phyloP scores from a whole-genome alignment of 768 basidiomycete species.

The Fibroporia radiculosa region DNA sequence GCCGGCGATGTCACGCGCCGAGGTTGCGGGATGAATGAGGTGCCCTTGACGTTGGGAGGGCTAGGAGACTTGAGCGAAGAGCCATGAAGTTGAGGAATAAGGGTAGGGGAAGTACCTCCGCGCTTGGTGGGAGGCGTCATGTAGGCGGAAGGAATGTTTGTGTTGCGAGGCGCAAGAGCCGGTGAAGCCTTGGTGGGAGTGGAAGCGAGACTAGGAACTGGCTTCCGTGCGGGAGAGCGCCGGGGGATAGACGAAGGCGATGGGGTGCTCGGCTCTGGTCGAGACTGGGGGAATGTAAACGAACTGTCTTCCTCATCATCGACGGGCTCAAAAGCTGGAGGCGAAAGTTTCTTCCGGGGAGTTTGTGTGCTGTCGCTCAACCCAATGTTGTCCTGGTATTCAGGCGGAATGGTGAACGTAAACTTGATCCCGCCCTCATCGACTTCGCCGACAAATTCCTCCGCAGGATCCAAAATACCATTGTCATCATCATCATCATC shows the following conservation, averaged over 20 bases:
- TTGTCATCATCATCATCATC: slow-evolving; percentile 23
- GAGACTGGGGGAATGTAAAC: slow-evolving; percentile 16
- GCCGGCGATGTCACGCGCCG: slow-evolving; percentile 16
- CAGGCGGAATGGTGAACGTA: slow-evolving; percentile 55
- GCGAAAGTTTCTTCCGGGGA: slow-evolving; percentile 1
- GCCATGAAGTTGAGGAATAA: slow-evolving; percentile 51
- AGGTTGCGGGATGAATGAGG: slow-evolving; percentile 22
- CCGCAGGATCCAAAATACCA: slow-evolving; percentile 25
- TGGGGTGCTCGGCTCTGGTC: slow-evolving; percentile 5
- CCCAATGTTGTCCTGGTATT: slow-evolving; percentile 11
- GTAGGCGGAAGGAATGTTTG: slow-evolving; percentile 25
- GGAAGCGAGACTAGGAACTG: slow-evolving; percentile 17
- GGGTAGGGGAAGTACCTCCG: slow-evolving; percentile 38
- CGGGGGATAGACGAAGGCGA: slow-evolving; percentile 50
- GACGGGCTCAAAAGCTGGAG: slow-evolving; percentile 7
- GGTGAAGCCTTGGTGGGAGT: slow-evolving; percentile 27
- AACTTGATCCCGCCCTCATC: slow-evolving; percentile 66
- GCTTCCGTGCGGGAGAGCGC: slow-evolving; percentile 26
- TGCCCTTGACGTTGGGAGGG: slow-evolving; percentile 31
- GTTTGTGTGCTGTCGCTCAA: not conserved
- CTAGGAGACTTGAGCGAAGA: slow-evolving; percentile 32
- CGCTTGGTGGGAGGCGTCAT: slow-evolving; percentile 50
- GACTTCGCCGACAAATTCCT: slow-evolving; percentile 49
- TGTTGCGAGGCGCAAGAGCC: slow-evolving; percentile 17
- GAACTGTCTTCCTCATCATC: slow-evolving; percentile 11